Conservation (phyloP, 2,329 filamentous ascomycete genomes). For the Cercospora sesami region DNA sequence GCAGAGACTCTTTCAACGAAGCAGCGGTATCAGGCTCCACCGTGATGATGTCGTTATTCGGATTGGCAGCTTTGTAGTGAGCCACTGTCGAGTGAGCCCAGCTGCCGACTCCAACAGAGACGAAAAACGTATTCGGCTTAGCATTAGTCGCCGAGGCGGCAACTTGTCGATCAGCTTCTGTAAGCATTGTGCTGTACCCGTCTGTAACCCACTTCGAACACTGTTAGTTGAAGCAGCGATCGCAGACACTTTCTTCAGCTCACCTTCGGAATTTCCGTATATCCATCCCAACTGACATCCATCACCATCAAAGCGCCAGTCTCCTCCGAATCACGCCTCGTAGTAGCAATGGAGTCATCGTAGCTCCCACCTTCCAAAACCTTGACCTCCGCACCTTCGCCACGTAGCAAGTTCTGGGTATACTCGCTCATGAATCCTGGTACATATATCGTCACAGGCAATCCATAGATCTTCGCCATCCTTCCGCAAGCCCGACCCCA, state of each 20-base stretch:
- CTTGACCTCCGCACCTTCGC: conserved; percentile 63
- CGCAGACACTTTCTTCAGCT: conserved; percentile 13
- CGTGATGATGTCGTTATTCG: conserved; percentile 52
- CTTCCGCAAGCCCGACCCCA: conserved; percentile 71
- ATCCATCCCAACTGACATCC: conserved; percentile 67
- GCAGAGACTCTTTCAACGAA: conserved; percentile 58
- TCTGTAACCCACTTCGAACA: conserved; percentile 68
- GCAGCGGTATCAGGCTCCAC: conserved; percentile 70
- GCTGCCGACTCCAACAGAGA: conserved; percentile 71
- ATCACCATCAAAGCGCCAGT: conserved; percentile 60
- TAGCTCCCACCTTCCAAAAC: conserved; percentile 59
- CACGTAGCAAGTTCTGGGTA: conserved; percentile 57
- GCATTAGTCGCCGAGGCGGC: conserved; percentile 37
- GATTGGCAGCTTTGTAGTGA: conserved; percentile 58
- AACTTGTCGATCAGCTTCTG: conserved; percentile 66
- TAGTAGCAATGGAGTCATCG: conserved; percentile 61
- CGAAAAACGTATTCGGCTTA: conserved; percentile 56
- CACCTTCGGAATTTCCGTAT: conserved; percentile 63
- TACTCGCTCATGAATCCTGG: conserved; percentile 57
- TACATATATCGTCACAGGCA: conserved; percentile 63
- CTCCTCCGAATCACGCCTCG: conserved; percentile 45
- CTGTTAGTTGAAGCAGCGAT: neutral
- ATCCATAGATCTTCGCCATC: conserved; percentile 62
- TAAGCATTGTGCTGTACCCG: conserved; percentile 72
- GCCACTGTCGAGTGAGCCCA: conserved; percentile 68